Conservation (phyloP, 805 yeast genomes). For the Zygoascus ofunaensis region DNA sequence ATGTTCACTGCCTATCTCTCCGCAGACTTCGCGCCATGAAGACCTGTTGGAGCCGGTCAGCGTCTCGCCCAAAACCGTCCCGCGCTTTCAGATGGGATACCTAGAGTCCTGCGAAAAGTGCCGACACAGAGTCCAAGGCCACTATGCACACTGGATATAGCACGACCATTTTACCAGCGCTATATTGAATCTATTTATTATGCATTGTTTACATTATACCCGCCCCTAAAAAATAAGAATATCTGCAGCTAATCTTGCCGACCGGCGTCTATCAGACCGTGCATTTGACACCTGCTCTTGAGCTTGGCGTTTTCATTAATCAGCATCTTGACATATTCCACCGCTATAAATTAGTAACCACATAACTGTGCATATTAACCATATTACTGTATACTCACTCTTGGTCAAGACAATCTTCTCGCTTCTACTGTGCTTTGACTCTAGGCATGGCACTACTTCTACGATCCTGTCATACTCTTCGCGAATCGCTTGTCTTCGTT, state of each 20-base stretch:
- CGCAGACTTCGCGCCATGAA: too few species aligned
- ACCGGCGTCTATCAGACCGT: not conserved
- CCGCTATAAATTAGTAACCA: not conserved
- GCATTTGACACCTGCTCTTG: not conserved
- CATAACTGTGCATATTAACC: not conserved
- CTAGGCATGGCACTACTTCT: slow-evolving; percentile 61
- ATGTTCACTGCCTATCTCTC: not conserved
- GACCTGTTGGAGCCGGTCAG: too few species aligned
- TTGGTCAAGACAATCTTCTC: slow-evolving; percentile 67
- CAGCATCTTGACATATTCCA: not conserved
- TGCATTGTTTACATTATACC: too few species aligned
- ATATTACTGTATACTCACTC: slow-evolving; percentile 17
- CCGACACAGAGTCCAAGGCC: slow-evolving; percentile 1
- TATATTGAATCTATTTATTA: too few species aligned
- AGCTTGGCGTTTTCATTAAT: not conserved
- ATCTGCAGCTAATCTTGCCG: too few species aligned
- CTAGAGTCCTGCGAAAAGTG: slow-evolving; percentile 2
- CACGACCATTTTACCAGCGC: too few species aligned
- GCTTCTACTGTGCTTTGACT: slow-evolving; percentile 63
- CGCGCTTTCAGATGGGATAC: slow-evolving; percentile 1
- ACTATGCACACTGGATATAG: slow-evolving; percentile 2
- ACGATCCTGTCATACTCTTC: slow-evolving; percentile 73
- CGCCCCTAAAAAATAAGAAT: too few species aligned
- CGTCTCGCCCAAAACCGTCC: too few species aligned
- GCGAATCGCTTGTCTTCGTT: slow-evolving; percentile 76